phyloP scores from a whole-genome alignment of 495 filamentous ascomycete genomes.

The Penicillium maclennaniae region DNA sequence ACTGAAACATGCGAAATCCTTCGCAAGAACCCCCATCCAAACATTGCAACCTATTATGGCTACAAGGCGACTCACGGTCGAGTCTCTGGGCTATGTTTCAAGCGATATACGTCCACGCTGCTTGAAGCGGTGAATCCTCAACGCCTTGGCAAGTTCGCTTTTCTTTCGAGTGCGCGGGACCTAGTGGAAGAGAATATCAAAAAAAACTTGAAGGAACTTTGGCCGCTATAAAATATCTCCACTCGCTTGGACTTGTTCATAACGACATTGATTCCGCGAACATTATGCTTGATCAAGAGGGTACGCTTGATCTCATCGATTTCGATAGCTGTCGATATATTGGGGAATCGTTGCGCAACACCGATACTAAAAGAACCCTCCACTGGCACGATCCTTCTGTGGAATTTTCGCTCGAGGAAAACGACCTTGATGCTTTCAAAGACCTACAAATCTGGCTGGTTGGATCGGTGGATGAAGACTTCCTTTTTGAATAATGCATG shows the following conservation, averaged over 20 bases:
- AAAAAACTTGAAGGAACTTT: constrained; percentile 19
- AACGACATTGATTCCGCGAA: constrained; percentile 40
- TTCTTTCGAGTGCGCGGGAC: constrained; percentile 16
- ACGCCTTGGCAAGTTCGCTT: constrained; percentile 13
- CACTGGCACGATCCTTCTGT: constrained; percentile 21
- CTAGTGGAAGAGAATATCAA: constrained; percentile 15
- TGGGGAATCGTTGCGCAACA: constrained; percentile 18
- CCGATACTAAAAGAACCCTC: constrained; percentile 20
- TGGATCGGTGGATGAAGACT: not conserved
- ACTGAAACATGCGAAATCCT: constrained; percentile 30
- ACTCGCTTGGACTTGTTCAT: constrained; percentile 32
- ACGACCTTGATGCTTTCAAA: constrained; percentile 19
- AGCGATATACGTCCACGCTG: constrained; percentile 32
- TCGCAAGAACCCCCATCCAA: constrained; percentile 33
- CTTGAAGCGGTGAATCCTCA: constrained; percentile 26
- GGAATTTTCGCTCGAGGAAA: constrained; percentile 17
- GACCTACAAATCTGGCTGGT: constrained; percentile 14
- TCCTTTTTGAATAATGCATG: not conserved
- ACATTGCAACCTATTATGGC: constrained; percentile 36
- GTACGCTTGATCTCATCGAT: constrained; percentile 37
- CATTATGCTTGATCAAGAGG: constrained; percentile 34
- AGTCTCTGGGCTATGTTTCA: constrained; percentile 38
- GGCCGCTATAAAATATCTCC: constrained; percentile 37
- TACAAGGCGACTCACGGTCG: constrained; percentile 27
- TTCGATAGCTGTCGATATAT: constrained; percentile 34